These are phyloP conservation scores for Seminavis robusta DNA, from an alignment of 108 stramenopile species.

Conservation along the genomic window DNA sequence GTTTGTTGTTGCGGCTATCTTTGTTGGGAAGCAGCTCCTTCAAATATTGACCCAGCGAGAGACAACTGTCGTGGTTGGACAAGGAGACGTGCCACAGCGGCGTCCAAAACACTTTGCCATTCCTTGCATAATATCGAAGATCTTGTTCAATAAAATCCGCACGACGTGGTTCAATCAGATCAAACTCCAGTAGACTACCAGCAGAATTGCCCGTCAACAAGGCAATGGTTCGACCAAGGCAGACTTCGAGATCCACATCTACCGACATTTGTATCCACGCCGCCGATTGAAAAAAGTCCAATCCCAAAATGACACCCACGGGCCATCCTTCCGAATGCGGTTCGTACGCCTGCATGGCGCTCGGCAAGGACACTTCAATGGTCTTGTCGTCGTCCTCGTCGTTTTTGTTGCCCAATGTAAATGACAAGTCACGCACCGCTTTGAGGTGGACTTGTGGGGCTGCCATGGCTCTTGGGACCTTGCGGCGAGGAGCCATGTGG, in stretches of 20 bases:
- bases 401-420: no score
- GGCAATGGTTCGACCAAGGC: background rate
- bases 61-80: no score
- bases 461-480: no score
- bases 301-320: slow-evolving; percentile 1
- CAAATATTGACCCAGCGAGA: background rate
- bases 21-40: background rate
- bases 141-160: slow-evolving; percentile 1
- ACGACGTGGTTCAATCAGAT: background rate
- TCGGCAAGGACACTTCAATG: slow-evolving; percentile 3
- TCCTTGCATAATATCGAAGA: slow-evolving; percentile 4
- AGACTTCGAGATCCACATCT: background rate
- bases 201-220: background rate
- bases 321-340: background rate
- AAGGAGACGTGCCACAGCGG: slow-evolving; percentile 6
- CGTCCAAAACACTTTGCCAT: background rate
- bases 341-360: background rate
- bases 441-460: no score
- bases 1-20: background rate
- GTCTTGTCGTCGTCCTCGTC: background rate
- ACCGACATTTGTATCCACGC: slow-evolving; percentile 3
- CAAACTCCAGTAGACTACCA: background rate
- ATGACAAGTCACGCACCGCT: no score
- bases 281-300: slow-evolving; percentile 7
- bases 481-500: no score